Percentiles rank a stretch among this genome's conserved stretches.
These are phyloP conservation scores for Daldinia childiae DNA, from an alignment of 495 filamentous ascomycete genomes.

Conservation along the genomic window DNA sequence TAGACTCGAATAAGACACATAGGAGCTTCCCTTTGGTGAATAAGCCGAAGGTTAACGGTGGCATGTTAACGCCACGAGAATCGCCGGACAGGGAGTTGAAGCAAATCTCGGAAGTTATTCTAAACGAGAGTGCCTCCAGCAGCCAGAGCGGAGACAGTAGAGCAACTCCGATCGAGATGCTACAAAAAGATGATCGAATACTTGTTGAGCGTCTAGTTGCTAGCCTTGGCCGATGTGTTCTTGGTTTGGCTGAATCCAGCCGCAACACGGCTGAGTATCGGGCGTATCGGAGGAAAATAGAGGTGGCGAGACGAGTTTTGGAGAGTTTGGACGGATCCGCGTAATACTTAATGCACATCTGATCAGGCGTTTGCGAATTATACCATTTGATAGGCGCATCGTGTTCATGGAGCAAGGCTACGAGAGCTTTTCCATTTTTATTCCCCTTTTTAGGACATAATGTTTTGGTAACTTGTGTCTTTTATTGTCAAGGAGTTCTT, in stretches of 20 bases:
- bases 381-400: conserved; percentile 35
- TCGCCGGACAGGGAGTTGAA: conserved; percentile 52
- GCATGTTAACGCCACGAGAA: conserved; percentile 52
- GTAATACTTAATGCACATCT: conserved; percentile 32
- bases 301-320: conserved; percentile 74
- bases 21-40: conserved; percentile 64
- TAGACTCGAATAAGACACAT: conserved; percentile 59
- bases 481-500: conserved; percentile 15
- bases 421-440: conserved; percentile 4
- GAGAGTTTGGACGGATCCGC: conserved; percentile 63
- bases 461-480: conserved; percentile 12
- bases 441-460: conserved; percentile 20
- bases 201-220: conserved; percentile 79
- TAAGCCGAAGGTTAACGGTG: conserved; percentile 55
- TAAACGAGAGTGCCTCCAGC: conserved; percentile 52
- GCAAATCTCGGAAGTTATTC: conserved; percentile 51
- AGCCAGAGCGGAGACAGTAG: conserved; percentile 34
- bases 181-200: conserved; percentile 74
- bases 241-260: conserved; percentile 70
- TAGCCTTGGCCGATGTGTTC: conserved; percentile 76
- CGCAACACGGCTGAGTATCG: conserved; percentile 68
- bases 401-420: conserved; percentile 14
- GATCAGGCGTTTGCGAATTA: conserved; percentile 37
- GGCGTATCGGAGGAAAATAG: conserved; percentile 72
- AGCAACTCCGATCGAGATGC: conserved; percentile 54